Base-by-base conservation (phyloP, 352 stramenopile genomes). In the Phytophthora citricola region DNA sequence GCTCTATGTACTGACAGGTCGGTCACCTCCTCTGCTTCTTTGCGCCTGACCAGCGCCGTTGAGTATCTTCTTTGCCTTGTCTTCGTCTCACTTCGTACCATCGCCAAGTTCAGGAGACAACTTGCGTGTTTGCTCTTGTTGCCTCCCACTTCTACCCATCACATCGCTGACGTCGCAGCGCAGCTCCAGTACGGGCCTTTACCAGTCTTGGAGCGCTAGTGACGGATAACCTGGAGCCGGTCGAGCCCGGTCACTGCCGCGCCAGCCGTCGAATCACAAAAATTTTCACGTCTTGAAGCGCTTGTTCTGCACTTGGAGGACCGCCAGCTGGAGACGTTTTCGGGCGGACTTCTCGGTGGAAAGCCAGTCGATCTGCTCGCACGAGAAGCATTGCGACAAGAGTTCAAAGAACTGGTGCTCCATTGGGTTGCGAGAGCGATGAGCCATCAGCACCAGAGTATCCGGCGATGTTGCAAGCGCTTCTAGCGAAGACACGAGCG, bases 391-490 rank as follows among this genome's bases (percentile, higher is more conserved):
- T 31, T 65, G 41, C 9, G 63, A 73, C 26, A 94, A 56, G 40
- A 88, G 57, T 32, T 87, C 73, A 72, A 94, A 94, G 61, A 94
- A 93, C 51, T 93, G 69, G 43, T 93, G 76, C 59, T 94, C 86
- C 79, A 89, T 89, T 1, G 86, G 84, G 67, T 94, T 91, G 17
- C 86, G 74, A 41, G 84, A 93, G 38, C 85, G 75, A 58, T 94
- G 83, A 11, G 84, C 82, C 84, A 94, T 93, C 48, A 93, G 70
- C 26, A 93, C 79, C 1, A 75, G 69, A 17, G 83, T 91, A 26
- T 69, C 27, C 0, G 72, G 47, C 0, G 66, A 63, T 15, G 26
- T 62, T 5, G 81, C 71, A 5, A 94, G 63, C 11, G 73, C 58
- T 17, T 72, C 44, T 1, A 94, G 71, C 50, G 83, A 92, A 39